Conservation (phyloP, 2,329 filamentous ascomycete species). For the Verticillium longisporum region DNA sequence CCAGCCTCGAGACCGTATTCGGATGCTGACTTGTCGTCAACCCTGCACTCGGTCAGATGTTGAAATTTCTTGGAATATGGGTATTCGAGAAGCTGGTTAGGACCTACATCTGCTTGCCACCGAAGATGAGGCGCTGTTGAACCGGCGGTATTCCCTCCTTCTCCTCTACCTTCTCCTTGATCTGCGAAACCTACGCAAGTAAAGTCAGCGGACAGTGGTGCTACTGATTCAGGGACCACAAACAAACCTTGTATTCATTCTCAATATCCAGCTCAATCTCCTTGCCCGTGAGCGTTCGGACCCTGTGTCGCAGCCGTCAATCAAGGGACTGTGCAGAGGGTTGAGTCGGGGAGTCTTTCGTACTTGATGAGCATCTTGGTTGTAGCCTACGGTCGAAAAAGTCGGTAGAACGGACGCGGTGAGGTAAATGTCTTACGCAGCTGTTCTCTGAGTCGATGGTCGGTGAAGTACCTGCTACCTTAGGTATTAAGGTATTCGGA, state of each 20-base stretch:
- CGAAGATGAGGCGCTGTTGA: conserved; percentile 92
- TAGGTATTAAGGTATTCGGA: too few relatives aligned
- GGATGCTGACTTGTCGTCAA: conserved; percentile 85
- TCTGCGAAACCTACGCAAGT: conserved; percentile 69
- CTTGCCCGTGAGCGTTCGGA: conserved; percentile 95
- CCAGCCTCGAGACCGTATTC: conserved; percentile 91
- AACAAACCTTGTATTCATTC: conserved; percentile 75
- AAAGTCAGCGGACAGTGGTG: not conserved
- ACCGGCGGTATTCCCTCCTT: conserved; percentile 97
- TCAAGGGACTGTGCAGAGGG: not conserved
- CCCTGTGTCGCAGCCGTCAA: conserved; percentile 45
- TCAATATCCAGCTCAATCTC: conserved; percentile 99
- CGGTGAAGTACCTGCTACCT: not conserved
- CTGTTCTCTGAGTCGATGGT: too few relatives aligned
- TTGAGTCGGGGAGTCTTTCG: conserved; percentile 11
- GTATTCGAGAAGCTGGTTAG: not conserved
- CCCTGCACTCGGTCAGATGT: conserved; percentile 47
- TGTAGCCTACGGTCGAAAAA: conserved; percentile 4
- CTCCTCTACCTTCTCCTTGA: conserved; percentile 99
- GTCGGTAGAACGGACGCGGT: not conserved
- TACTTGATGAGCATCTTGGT: conserved; percentile 47
- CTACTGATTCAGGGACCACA: not conserved
- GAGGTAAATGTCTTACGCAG: too few relatives aligned
- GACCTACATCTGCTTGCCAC: conserved; percentile 90
- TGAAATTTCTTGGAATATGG: not conserved